Evolutionary conservation across 345 rosid species (phyloP).

Genomic region (Pugionium dolabratum): DNA sequence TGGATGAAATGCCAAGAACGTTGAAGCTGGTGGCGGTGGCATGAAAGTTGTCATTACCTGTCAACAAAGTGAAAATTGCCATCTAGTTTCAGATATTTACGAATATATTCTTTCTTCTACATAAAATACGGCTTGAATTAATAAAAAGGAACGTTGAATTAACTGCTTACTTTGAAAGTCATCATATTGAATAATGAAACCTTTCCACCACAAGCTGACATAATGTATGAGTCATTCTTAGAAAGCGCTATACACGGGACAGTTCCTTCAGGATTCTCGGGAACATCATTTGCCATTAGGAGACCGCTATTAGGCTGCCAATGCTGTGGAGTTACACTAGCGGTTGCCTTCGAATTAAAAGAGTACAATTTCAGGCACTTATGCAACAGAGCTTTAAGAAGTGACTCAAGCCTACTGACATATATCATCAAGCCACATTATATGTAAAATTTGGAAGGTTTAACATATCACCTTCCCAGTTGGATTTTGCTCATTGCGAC

Average conservation of each 20-base stretch:
- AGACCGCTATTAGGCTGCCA: conserved; percentile 86
- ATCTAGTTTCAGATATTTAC: conserved; percentile 2
- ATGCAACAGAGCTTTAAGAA: neutral
- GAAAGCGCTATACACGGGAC: conserved; percentile 61
- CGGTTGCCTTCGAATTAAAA: conserved; percentile 56
- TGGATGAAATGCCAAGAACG: conserved; percentile 60
- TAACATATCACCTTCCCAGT: conserved; percentile 48
- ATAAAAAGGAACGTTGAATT: neutral
- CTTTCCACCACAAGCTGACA: too few species aligned
- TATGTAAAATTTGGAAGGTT: neutral
- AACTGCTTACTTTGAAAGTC: too few species aligned
- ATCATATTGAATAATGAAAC: too few species aligned
- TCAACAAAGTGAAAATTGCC: conserved; percentile 13
- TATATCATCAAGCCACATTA: neutral
- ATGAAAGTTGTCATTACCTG: conserved; percentile 67
- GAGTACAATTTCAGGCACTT: conserved; percentile 10
- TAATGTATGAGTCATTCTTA: conserved; percentile 58
- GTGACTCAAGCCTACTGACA: neutral
- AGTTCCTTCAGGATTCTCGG: conserved; percentile 53
- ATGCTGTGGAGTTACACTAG: conserved; percentile 57
- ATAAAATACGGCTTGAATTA: neutral
- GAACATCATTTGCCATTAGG: conserved; percentile 71
- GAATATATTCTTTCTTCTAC: neutral
- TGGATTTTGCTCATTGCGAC: conserved; percentile 54
- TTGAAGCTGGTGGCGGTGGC: conserved; percentile 61